Conservation (phyloP, 768 basidiomycete species). For the Trametes maxima region DNA sequence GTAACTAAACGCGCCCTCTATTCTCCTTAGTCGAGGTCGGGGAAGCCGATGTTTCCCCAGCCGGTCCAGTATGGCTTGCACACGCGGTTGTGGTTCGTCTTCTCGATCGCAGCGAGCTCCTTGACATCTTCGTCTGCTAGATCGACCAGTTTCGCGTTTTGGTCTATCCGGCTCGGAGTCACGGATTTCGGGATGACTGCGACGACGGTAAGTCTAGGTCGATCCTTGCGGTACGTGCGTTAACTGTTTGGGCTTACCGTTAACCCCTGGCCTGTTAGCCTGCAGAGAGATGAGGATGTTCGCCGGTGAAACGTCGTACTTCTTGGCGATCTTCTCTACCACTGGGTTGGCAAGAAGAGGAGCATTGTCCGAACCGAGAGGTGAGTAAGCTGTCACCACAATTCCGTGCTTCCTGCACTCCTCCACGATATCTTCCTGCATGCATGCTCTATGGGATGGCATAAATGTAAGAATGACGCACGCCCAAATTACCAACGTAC, state of each 20-base stretch:
- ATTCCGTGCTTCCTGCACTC: slow-evolving; percentile 68
- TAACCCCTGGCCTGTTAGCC: slow-evolving; percentile 63
- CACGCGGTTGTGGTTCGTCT: slow-evolving; percentile 63
- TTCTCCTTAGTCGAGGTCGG: slow-evolving; percentile 24
- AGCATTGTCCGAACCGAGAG: slow-evolving; percentile 71
- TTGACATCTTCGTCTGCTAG: slow-evolving; percentile 61
- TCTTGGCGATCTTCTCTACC: slow-evolving; percentile 63
- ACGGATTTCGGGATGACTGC: slow-evolving; percentile 78
- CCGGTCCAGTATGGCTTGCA: slow-evolving; percentile 68
- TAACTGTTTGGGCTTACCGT: slow-evolving; percentile 38
- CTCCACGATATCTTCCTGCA: slow-evolving; percentile 64
- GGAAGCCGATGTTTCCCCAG: slow-evolving; percentile 64
- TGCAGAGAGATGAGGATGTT: slow-evolving; percentile 74
- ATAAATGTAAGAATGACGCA: not conserved
- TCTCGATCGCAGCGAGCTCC: slow-evolving; percentile 60
- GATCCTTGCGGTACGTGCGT: not conserved
- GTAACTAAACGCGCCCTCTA: not conserved
- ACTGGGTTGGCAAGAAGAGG: slow-evolving; percentile 64
- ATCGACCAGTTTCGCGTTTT: slow-evolving; percentile 62
- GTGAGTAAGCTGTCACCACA: slow-evolving; percentile 75
- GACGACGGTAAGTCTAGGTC: slow-evolving; percentile 20
- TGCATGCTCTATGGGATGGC: slow-evolving; percentile 49
- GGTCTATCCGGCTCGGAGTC: slow-evolving; percentile 63
- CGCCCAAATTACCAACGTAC: slow-evolving; percentile 37
- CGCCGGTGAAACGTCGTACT: slow-evolving; percentile 59